Base-by-base conservation (phyloP, 208 protist genomes). In the Borovskyia barvae region DNA sequence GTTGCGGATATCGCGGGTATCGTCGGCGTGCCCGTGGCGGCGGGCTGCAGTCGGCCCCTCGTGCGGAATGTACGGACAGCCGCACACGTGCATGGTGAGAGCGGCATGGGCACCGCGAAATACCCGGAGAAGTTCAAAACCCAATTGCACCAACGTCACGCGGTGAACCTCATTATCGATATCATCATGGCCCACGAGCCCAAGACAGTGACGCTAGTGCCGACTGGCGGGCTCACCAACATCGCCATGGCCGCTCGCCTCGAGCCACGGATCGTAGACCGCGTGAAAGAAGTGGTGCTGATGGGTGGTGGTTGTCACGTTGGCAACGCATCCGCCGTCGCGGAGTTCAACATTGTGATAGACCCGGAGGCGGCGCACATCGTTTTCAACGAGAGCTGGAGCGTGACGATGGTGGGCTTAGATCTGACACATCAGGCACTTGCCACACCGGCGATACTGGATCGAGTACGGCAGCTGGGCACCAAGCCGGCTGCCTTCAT, bases 361-460 rank as follows among this genome's bases (percentile, higher is more conserved):
- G 88, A 94, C 55, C 85, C 88, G 2, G 83, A 93, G 56, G 81
- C 88, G 2, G 82, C 85, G 25, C 72, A 77, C 54, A 87, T 93
- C 36, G 80, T 94, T 1, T 92, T 90, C 39, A 80, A 82, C 58
- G 73, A 79, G 47, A 46, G 30, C 48, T 80, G 75, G 74, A 35
- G 39, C 25, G 39, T 94, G 49, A 86, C 84, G 30, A 92, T 94
- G 85, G 80, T 92, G 36, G 86, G 86, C 1, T 52, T 94, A 2
- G 81, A 94, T 65, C 81, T 93, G 7, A 93, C 88, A n/a, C 66
- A 87, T 32, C 90, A 89, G 42, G 85, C 80, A 7, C 49, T 85
- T 6, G 75, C 69, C 14, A 90, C 80, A 12, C 54, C 63, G 14
- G 49, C 29, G 9, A 72, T 94, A 19, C 29, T 82, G 46, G 30